A percentile compares a stretch with the other conserved stretches of the same genome.
These are phyloP conservation scores for Diplogelasinospora grovesii DNA, from an alignment of 495 filamentous ascomycete genomes.

Conservation along the genomic window DNA sequence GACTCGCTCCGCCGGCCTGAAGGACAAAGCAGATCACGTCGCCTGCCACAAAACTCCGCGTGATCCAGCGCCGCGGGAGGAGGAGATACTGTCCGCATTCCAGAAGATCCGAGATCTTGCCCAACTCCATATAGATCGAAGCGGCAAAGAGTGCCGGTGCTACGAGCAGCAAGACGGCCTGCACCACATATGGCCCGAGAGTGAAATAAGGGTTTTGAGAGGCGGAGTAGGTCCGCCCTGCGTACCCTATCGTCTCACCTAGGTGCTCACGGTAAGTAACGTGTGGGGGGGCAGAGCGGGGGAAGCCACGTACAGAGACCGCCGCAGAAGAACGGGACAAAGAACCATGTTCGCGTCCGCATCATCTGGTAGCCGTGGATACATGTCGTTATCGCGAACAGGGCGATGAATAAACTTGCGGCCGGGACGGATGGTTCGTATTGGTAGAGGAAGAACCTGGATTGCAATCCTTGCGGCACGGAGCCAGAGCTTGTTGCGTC, in stretches of 20 bases:
- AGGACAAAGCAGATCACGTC: constrained; percentile 39
- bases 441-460: constrained; percentile 33
- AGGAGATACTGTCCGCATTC: constrained; percentile 33
- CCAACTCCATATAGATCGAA: constrained; percentile 40
- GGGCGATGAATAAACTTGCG: constrained; percentile 40
- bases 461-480: constrained; percentile 1
- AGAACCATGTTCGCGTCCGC: constrained; percentile 26
- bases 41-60: constrained; percentile 38
- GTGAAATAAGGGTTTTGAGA: constrained; percentile 7
- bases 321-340: constrained; percentile 25
- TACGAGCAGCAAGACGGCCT: constrained; percentile 10
- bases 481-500: too few species aligned
- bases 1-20: constrained; percentile 30
- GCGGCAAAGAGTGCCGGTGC: constrained; percentile 20
- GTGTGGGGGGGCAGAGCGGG: not conserved
- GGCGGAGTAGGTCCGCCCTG: constrained; percentile 8
- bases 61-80: constrained; percentile 28
- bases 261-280: not conserved
- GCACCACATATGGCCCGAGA: constrained; percentile 9
- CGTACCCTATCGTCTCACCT: constrained; percentile 9
- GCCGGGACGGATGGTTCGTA: constrained; percentile 43
- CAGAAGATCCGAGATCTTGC: constrained; percentile 36
- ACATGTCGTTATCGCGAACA: constrained; percentile 38
- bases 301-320: constrained; percentile 22
- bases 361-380: constrained; percentile 38